These are phyloP conservation scores for Allium sativum DNA, from an alignment of 106 monocot genomes.

Conservation along the genomic window DNA sequence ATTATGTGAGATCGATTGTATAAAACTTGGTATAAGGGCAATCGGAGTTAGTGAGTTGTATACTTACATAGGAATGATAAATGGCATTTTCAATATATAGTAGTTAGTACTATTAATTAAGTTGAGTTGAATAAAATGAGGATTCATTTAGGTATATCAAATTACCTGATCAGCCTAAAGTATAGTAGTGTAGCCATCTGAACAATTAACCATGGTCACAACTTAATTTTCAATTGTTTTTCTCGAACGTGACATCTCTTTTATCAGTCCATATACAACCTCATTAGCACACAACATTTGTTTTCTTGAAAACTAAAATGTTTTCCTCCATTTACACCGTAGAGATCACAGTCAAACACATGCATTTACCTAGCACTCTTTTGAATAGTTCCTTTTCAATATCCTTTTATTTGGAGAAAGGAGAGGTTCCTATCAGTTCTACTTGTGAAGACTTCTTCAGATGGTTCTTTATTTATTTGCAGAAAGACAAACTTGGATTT, in stretches of 20 bases:
- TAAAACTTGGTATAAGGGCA: too few relatives aligned
- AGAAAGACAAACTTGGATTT: too few relatives aligned
- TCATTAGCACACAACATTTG: conserved; percentile 64
- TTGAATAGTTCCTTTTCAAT: conserved; percentile 36
- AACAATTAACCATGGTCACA: conserved; percentile 9
- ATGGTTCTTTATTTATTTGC: conserved; percentile 2
- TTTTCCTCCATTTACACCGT: conserved; percentile 37
- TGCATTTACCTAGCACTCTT: conserved; percentile 49
- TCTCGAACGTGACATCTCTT: conserved; percentile 39
- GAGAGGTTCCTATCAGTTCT: background rate
- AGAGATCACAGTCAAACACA: conserved; percentile 57
- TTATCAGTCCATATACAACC: conserved; percentile 31
- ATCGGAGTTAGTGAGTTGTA: too few relatives aligned
- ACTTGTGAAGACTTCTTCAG: background rate
- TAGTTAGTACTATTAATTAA: too few relatives aligned
- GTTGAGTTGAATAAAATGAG: too few relatives aligned
- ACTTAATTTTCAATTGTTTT: conserved; percentile 31
- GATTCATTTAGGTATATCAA: too few relatives aligned
- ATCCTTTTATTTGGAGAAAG: conserved; percentile 39
- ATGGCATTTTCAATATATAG: too few relatives aligned
- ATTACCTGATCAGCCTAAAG: conserved; percentile 16
- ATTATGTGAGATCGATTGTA: background rate
- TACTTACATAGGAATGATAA: too few relatives aligned
- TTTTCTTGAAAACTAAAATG: conserved; percentile 63
- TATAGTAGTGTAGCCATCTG: background rate